Percentiles rank a stretch among this genome's conserved stretches.
Conservation (phyloP, 2,329 filamentous ascomycete genomes). For the Sclerotinia spermophila region DNA sequence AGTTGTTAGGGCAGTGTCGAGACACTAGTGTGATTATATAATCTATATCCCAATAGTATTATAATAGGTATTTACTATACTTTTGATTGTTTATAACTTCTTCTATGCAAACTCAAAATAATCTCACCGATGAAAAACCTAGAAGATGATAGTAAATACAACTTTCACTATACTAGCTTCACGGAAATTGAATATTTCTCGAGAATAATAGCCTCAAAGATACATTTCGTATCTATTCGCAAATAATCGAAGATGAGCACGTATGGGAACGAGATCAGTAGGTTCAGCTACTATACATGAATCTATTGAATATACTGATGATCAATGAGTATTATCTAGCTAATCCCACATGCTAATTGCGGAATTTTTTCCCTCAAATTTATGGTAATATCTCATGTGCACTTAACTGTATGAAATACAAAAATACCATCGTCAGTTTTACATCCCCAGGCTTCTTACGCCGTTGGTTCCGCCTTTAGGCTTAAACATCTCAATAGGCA, state of each 20-base stretch:
- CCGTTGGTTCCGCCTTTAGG: not conserved
- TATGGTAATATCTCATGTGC: not conserved
- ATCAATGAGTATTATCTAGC: not conserved
- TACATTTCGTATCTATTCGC: not conserved
- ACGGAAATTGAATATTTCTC: too few relatives aligned
- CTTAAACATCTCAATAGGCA: not conserved
- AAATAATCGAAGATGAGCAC: not conserved
- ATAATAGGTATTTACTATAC: too few relatives aligned
- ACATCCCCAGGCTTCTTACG: not conserved
- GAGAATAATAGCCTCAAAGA: not conserved
- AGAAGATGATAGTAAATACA: not conserved
- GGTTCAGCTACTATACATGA: not conserved
- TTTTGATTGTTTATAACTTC: too few relatives aligned
- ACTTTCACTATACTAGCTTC: not conserved
- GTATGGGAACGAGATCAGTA: not conserved
- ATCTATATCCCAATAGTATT: too few relatives aligned
- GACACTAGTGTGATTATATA: too few relatives aligned
- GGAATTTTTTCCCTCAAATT: fast-evolving
- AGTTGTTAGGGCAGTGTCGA: too few relatives aligned
- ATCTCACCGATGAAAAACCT: not conserved
- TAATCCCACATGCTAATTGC: not conserved
- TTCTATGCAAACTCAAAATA: not conserved
- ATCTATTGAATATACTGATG: not conserved
- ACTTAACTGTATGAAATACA: not conserved
- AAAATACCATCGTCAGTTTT: fast-evolving